These are phyloP conservation scores for Fusarium nelsonii DNA, from an alignment of 2,329 filamentous ascomycete species.

Conservation along the genomic window DNA sequence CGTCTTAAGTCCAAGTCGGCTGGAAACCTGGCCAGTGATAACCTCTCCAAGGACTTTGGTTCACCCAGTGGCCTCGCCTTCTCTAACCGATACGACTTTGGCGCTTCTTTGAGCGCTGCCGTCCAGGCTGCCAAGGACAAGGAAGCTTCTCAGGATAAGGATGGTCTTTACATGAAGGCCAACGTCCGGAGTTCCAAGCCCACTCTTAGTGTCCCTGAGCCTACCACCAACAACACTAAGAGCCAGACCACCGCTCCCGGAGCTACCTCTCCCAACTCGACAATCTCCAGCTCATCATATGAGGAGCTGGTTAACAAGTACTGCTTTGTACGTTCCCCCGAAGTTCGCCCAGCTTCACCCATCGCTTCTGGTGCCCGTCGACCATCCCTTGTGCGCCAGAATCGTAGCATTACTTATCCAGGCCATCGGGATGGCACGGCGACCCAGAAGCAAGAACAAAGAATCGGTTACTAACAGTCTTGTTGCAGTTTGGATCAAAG, in stretches of 20 bases:
- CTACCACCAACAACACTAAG: constrained; percentile 32
- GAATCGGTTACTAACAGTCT: constrained; percentile 56
- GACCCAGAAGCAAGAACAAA: constrained; percentile 38
- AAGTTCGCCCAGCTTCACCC: constrained; percentile 49
- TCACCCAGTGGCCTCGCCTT: constrained; percentile 79
- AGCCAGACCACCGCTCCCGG: constrained; percentile 50
- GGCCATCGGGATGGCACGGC: constrained; percentile 40
- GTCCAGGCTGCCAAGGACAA: constrained; percentile 80
- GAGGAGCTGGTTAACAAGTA: constrained; percentile 98
- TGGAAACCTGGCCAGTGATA: constrained; percentile 72
- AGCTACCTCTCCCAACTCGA: constrained; percentile 64
- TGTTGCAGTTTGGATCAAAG: constrained; percentile 71
- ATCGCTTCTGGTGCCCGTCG: constrained; percentile 37
- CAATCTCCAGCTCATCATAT: constrained; percentile 88
- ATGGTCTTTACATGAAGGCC: constrained; percentile 69
- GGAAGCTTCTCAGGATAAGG: constrained; percentile 68
- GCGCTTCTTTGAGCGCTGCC: constrained; percentile 87
- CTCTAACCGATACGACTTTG: constrained; percentile 95
- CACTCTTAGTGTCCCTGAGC: constrained; percentile 46
- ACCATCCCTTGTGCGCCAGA: constrained; percentile 37
- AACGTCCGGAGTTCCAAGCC: constrained; percentile 52
- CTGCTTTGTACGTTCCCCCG: constrained; percentile 93
- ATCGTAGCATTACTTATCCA: constrained; percentile 25
- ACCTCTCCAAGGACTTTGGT: constrained; percentile 63
- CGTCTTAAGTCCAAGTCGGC: constrained; percentile 79